These are phyloP conservation scores for Geosmithia flava DNA, from an alignment of 2,329 filamentous ascomycete species.

Conservation along the genomic window DNA sequence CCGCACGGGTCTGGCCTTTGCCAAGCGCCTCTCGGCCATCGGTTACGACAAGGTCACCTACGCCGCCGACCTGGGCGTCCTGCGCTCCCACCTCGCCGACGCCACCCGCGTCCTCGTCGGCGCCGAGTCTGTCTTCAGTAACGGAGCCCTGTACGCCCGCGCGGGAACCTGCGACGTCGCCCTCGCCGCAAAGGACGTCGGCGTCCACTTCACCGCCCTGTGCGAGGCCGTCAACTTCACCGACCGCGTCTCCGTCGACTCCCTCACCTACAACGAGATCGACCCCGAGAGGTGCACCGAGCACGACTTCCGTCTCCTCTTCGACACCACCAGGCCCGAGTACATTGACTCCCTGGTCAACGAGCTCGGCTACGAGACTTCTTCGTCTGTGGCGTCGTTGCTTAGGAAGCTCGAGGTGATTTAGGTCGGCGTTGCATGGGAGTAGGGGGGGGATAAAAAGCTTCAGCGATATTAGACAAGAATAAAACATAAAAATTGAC, in stretches of 20 bases:
- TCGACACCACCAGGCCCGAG: constrained; percentile 81
- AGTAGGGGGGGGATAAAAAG: neutral
- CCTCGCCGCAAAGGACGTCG: constrained; percentile 63
- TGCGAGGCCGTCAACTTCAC: constrained; percentile 94
- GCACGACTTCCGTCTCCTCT: constrained; percentile 55
- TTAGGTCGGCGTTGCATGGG: constrained; percentile 8
- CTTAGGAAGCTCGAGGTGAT: constrained; percentile 45
- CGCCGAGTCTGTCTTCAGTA: constrained; percentile 90
- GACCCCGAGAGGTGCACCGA: constrained; percentile 55
- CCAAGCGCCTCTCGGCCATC: constrained; percentile 51
- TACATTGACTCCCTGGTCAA: constrained; percentile 84
- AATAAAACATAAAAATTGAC: neutral
- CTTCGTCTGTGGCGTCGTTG: constrained; percentile 65
- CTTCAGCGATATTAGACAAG: neutral
- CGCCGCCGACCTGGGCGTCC: constrained; percentile 60
- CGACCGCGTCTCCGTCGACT: constrained; percentile 76
- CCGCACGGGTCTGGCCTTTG: constrained; percentile 43
- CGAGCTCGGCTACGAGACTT: constrained; percentile 77
- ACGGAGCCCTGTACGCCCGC: constrained; percentile 79
- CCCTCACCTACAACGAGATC: constrained; percentile 89
- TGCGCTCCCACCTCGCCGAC: constrained; percentile 58
- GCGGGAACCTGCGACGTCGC: constrained; percentile 81
- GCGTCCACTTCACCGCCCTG: constrained; percentile 74
- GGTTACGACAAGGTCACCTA: constrained; percentile 67
- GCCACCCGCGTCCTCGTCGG: constrained; percentile 72